Base-by-base conservation (phyloP, 371 early-diverging fungal species). In the Rozella allomycis region DNA sequence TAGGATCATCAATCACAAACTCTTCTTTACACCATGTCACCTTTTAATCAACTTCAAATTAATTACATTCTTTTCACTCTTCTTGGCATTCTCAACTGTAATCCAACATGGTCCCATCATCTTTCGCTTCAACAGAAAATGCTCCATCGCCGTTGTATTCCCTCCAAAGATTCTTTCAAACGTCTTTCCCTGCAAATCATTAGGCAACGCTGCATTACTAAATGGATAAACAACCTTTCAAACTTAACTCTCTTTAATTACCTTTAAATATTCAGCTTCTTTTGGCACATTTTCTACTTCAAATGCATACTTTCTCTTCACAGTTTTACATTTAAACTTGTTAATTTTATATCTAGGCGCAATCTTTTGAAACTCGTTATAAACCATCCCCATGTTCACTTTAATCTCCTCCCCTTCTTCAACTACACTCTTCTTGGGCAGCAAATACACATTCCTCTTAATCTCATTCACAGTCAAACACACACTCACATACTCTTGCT, bases 91-190 rank as follows among this genome's bases (percentile, higher is more conserved):
- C 20, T 41, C 47, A 23, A 93, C 58, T 19, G 60, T 49, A 4
- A 96, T 51, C 97, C 97, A 96, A 40, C 78, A 76, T 2, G 97
- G 97, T 1, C 97, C 97, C 88, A 86, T 94, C 20, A 96, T 54
- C 40, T 81, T 74, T 25, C 88, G 71, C 47, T 90, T 86, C 17
- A 87, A 55, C 18, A 94, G 46, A 29, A 96, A 74, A 27, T 74
- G 68, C 49, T 96, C 97, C n/a, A 91, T 52, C 1, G 90, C 83
- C 16, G 65, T 62, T 3, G 87, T 85, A 27, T 68, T 65, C 2
- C 76, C 54, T 8, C 94, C 97, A 59, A 96, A 94, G 1, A 78
- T 56, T 33, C 63, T 77, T 39, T 72, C 68, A 45, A 91, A 91
- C 0, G 82, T 76, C 29, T 50, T 54, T 0, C 97, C 91, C 7